Conservation (phyloP, 2,329 filamentous ascomycete genomes). For the Epichloe glyceriae region DNA sequence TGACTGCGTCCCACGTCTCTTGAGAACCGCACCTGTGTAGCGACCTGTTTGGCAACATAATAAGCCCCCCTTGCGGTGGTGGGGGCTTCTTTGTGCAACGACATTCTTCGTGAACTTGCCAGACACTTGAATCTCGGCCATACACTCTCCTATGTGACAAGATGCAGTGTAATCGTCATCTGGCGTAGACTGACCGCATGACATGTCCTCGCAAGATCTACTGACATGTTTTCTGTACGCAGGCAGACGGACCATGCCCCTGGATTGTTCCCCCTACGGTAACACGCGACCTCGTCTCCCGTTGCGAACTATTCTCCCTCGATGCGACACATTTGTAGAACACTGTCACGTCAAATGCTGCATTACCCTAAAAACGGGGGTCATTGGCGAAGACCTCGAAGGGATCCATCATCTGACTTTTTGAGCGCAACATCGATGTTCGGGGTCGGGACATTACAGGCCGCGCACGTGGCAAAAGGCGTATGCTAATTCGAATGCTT, state of each 20-base stretch:
- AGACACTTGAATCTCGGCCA: neutral
- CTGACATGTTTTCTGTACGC: neutral
- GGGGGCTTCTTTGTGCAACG: neutral
- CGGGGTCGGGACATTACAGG: neutral
- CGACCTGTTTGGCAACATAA: neutral
- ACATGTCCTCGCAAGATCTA: conserved; percentile 1
- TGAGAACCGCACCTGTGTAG: neutral
- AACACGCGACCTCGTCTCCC: neutral
- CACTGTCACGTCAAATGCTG: neutral
- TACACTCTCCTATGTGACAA: neutral
- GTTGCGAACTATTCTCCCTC: neutral
- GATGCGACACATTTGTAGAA: neutral
- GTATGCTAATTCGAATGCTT: neutral
- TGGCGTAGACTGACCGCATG: neutral
- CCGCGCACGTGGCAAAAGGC: neutral
- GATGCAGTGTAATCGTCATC: conserved; percentile 2
- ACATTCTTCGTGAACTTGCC: neutral
- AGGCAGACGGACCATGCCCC: neutral
- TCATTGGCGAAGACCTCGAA: neutral
- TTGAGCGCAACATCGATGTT: neutral
- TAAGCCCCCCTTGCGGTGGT: neutral
- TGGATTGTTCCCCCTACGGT: neutral
- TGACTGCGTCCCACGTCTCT: neutral
- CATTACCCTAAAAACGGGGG: neutral
- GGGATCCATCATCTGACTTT: neutral